Conservation (phyloP, 2,329 filamentous ascomycete species). For the Orbilia brochopaga region DNA sequence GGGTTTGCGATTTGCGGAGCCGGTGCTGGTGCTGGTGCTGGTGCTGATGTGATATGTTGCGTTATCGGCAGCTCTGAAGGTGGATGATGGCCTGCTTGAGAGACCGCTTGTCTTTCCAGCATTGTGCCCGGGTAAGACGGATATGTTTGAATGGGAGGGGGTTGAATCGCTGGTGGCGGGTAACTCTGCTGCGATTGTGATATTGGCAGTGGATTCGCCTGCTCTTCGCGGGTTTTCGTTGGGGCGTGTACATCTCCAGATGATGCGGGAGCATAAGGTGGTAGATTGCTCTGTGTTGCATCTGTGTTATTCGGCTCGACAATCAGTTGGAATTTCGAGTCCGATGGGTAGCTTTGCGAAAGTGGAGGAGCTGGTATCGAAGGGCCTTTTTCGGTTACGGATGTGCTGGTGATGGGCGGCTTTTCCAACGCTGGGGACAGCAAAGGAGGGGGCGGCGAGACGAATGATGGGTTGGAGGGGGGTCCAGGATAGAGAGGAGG, state of each 20-base stretch:
- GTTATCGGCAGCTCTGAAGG: not conserved
- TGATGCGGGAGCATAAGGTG: conserved; percentile 15
- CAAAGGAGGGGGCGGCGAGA: not conserved
- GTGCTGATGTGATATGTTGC: not conserved
- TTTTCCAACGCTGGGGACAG: not conserved
- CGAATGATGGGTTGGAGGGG: not conserved
- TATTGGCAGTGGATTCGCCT: conserved; percentile 8
- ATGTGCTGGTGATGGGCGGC: not conserved
- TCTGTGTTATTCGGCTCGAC: not conserved
- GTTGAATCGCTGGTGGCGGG: conserved; percentile 16
- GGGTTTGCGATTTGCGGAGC: not conserved
- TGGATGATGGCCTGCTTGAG: not conserved
- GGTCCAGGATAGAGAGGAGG: conserved; percentile 35
- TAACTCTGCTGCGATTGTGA: conserved; percentile 27
- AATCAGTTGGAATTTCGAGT: conserved; percentile 24
- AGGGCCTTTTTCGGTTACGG: conserved; percentile 22
- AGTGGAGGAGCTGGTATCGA: not conserved
- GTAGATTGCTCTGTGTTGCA: not conserved
- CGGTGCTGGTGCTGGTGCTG: not conserved
- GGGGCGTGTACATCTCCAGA: conserved; percentile 1
- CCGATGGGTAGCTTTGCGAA: conserved; percentile 3
- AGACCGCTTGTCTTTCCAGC: conserved; percentile 5
- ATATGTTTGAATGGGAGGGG: conserved; percentile 14
- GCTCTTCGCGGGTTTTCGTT: conserved; percentile 5
- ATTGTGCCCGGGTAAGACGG: conserved; percentile 36